Evolutionary conservation across 2,329 filamentous ascomycete species (phyloP).

Genomic region (Ceratocystis eucalypticola): DNA sequence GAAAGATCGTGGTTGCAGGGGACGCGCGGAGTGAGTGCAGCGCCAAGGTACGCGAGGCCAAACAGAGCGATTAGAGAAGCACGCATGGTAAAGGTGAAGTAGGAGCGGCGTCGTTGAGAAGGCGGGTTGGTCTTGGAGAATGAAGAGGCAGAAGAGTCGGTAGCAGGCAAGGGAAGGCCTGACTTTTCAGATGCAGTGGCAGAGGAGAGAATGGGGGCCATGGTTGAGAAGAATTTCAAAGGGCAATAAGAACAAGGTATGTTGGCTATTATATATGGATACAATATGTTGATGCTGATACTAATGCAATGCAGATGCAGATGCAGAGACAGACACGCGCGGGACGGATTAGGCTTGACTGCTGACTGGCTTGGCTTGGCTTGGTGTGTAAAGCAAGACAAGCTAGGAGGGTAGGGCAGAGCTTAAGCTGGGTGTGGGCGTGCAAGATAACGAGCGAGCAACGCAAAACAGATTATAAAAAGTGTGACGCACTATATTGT

Average conservation of each 20-base stretch:
- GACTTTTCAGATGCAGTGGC: slow-evolving; percentile 13
- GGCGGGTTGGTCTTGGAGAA: not conserved
- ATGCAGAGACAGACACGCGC: too few species aligned
- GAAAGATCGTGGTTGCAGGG: not conserved
- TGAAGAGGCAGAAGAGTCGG: slow-evolving; percentile 2
- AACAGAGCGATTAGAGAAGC: slow-evolving; percentile 12
- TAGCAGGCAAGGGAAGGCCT: slow-evolving; percentile 14
- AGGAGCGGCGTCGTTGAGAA: slow-evolving; percentile 9
- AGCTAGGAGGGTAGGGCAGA: not conserved
- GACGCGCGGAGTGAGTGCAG: slow-evolving; percentile 9
- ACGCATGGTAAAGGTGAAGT: slow-evolving; percentile 13
- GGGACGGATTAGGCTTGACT: not conserved
- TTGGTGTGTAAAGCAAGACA: not conserved
- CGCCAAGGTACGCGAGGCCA: slow-evolving; percentile 12
- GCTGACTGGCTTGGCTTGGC: not conserved
- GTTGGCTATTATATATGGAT: not conserved
- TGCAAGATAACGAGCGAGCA: not conserved
- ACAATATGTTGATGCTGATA: too few species aligned
- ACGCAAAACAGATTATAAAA: not conserved
- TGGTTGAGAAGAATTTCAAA: not conserved
- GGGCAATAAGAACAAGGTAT: not conserved
- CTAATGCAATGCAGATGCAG: too few species aligned
- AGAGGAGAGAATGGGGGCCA: slow-evolving; percentile 9
- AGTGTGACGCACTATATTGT: not conserved
- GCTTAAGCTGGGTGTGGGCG: too few species aligned